Evolutionary conservation across 2,329 filamentous ascomycete genomes (phyloP), one percentile per base, ranked within the genome.

Genomic region (Gremmenia infestans): DNA sequence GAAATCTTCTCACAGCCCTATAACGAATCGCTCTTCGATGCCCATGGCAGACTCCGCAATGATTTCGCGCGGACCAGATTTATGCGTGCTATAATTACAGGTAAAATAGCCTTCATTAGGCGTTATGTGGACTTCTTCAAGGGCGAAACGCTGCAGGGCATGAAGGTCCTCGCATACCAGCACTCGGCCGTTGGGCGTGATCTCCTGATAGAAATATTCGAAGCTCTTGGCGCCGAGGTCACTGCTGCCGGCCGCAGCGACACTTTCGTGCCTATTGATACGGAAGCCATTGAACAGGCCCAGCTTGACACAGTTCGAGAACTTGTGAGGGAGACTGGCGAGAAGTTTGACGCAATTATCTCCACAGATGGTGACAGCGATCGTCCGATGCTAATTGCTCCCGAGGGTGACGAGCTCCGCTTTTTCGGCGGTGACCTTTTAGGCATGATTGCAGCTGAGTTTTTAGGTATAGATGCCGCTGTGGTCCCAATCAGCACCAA

Each of bases 361-460:
- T 71, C 68, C 9, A 71, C 68, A 0, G 68, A 71, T 50, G 68
- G 68, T 36, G 68, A 71, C 55, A 71, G 68, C 49, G 68, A 71
- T 56, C 68, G 68, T 28, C 68, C 68, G 3, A 62, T 70, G 14
- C 58, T 70, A 23, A 48, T 70, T 23, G 67, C 68, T 11, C 67
- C 67, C 3, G 61, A 67, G 35, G 62, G 60, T 7, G 54, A 55
- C 42, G 63, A 65, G 22, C 63, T 70, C 35, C 64, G 67, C 7
- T 71, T 71, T 60, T 71, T 71, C 56, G 60, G 68, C 48, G 68
- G 68, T 22, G 68, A 71, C 50, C 55, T 68, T 9, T 53, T 71
- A 32, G 68, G 68, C 48, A 70, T 71, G 68, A 58, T 69, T 25
- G 67, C 69, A 43, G 68, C 65, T 0, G 65, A 67, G n/a, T 71